Percentiles rank a stretch among this genome's conserved stretches.
These are phyloP conservation scores for Aegilops bicornis DNA, from an alignment of 176 grass and related monocot genomes.

Conservation along the genomic window DNA sequence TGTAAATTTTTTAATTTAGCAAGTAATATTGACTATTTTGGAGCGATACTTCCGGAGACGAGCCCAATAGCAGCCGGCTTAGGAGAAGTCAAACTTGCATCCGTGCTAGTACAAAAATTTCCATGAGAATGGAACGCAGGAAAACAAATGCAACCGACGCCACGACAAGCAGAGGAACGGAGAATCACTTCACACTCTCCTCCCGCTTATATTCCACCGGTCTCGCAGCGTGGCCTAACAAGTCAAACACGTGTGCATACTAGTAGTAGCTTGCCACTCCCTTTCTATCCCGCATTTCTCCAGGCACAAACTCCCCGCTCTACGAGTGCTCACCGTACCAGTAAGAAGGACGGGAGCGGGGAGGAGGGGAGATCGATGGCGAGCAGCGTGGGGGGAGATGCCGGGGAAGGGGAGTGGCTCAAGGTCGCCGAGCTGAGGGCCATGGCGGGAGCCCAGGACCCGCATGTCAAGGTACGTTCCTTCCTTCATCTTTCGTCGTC, in stretches of 20 bases:
- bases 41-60: too few relatives aligned
- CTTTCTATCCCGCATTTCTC: too few relatives aligned
- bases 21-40: too few relatives aligned
- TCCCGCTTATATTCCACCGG: not conserved
- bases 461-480: constrained; percentile 31
- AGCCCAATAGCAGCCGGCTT: too few relatives aligned
- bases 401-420: constrained; percentile 43
- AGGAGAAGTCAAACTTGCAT: too few relatives aligned
- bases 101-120: too few relatives aligned
- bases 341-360: not conserved
- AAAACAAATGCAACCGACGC: not conserved
- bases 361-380: constrained; percentile 1
- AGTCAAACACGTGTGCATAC: not conserved
- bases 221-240: too few relatives aligned
- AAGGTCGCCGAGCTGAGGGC: constrained; percentile 47
- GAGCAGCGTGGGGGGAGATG: not conserved
- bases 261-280: not conserved
- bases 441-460: constrained; percentile 35
- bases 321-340: not conserved
- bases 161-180: not conserved
- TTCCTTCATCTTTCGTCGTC: not conserved
- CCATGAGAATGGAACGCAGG: not conserved
- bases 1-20: too few relatives aligned
- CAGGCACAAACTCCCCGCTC: not conserved
- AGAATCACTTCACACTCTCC: not conserved